These are phyloP conservation scores for Serendipita sp. DNA, from an alignment of 768 basidiomycete genomes.

Conservation along the genomic window DNA sequence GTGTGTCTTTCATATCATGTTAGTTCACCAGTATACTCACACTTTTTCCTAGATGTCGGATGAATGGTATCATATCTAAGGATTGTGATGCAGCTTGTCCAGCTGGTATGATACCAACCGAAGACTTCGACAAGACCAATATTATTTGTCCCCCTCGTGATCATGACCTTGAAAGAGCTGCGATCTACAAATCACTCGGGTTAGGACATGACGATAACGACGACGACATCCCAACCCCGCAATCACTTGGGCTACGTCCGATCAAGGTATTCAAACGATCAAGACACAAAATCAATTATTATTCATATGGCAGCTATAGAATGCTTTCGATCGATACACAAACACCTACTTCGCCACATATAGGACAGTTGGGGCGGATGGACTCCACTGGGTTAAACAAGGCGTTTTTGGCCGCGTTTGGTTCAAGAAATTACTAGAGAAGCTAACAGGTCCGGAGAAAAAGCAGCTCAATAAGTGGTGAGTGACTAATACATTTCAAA, in stretches of 20 bases:
- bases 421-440: not conserved
- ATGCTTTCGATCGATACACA: not conserved
- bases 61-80: not conserved
- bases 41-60: not conserved
- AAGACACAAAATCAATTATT: no score
- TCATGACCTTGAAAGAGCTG: not conserved
- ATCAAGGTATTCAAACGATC: no score
- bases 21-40: not conserved
- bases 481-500: not conserved
- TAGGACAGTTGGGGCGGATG: not conserved
- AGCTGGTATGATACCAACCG: not conserved
- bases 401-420: not conserved
- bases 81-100: not conserved
- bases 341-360: not conserved
- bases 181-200: not conserved
- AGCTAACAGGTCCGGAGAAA: not conserved
- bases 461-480: not conserved
- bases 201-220: no score
- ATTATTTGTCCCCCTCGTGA: not conserved
- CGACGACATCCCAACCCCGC: no score
- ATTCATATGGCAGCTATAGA: not conserved
- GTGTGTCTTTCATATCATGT: not conserved
- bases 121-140: not conserved
- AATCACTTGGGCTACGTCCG: not conserved
- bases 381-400: not conserved